phyloP scores from a whole-genome alignment of 148 eudicot species.

The Euryodendron excelsum region DNA sequence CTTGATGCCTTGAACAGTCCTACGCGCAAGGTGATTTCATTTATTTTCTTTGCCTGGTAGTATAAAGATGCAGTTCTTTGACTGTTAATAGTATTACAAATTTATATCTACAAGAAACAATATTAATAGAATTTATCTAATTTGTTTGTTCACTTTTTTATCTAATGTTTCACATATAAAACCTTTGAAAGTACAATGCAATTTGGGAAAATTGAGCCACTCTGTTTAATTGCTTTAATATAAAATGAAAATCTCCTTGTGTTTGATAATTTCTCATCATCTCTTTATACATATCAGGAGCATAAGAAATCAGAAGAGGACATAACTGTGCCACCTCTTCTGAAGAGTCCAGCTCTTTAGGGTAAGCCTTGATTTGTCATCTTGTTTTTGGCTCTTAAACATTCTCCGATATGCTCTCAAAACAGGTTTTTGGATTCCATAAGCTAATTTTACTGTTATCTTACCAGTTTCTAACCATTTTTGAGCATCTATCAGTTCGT shows the following conservation, averaged over 20 bases:
- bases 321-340: constrained; percentile 62
- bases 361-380: constrained; percentile 40
- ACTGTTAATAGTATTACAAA: too few species aligned
- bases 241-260: too few species aligned
- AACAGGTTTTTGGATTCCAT: neutral
- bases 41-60: neutral
- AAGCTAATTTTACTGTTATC: neutral
- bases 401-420: neutral
- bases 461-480: neutral
- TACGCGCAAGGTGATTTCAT: neutral
- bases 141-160: too few species aligned
- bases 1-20: neutral
- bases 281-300: too few species aligned
- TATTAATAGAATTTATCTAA: too few species aligned
- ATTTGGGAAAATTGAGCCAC: too few species aligned
- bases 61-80: neutral
- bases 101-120: too few species aligned
- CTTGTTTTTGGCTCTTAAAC: neutral
- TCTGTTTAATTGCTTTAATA: too few species aligned
- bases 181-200: too few species aligned
- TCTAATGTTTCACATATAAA: too few species aligned
- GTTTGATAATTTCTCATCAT: too few species aligned
- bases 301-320: too few species aligned
- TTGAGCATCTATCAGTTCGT: neutral
- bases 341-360: constrained; percentile 75